phyloP scores from a whole-genome alignment of 2,329 filamentous ascomycete species.

The Penicillium sp. region DNA sequence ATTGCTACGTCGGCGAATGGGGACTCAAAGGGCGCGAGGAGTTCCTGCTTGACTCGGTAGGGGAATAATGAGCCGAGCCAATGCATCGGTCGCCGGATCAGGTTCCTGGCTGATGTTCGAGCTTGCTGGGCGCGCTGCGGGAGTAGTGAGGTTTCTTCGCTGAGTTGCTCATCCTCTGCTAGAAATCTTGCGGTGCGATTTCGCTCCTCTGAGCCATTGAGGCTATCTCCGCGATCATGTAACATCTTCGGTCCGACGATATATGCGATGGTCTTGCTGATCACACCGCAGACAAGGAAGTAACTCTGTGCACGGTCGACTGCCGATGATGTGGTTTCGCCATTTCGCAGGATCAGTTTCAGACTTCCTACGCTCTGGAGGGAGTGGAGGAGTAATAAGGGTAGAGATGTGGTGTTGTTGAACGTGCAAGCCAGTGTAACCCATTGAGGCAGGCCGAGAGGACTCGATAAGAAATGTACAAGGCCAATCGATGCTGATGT shows the following conservation, averaged over 20 bases:
- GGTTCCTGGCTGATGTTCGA: constrained; percentile 9
- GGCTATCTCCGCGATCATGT: not conserved
- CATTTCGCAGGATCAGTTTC: not conserved
- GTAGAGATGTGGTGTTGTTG: not conserved
- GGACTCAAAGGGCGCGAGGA: constrained; percentile 41
- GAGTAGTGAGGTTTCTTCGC: constrained; percentile 54
- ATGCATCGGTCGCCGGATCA: constrained; percentile 27
- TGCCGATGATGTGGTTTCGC: not conserved
- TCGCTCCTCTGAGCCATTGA: not conserved
- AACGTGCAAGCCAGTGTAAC: not conserved
- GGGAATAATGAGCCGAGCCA: constrained; percentile 34
- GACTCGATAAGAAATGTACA: not conserved
- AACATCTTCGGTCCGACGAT: not conserved
- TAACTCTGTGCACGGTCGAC: not conserved
- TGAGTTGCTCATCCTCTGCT: constrained; percentile 20
- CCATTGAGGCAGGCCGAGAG: not conserved
- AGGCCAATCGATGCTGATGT: not conserved
- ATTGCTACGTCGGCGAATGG: constrained; percentile 62
- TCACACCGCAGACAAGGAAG: not conserved
- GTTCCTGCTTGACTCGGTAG: constrained; percentile 31
- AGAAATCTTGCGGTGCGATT: not conserved
- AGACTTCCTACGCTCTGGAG: not conserved
- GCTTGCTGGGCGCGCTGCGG: constrained; percentile 33
- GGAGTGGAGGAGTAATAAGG: not conserved
- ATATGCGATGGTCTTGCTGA: not conserved